Conservation (phyloP, 2,329 filamentous ascomycete genomes). For the Hypoxylon sp. region DNA sequence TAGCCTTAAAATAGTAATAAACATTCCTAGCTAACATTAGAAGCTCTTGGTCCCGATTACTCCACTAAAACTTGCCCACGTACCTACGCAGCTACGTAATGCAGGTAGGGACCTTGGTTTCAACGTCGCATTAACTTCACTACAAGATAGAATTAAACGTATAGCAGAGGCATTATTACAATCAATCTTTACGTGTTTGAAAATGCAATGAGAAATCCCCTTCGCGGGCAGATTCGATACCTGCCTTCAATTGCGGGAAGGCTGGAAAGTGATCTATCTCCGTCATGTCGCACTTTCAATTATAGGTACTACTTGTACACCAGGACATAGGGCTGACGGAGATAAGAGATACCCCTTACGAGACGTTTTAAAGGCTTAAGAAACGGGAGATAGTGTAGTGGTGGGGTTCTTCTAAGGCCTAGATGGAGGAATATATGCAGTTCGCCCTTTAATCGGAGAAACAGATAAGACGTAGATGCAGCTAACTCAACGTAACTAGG, state of each 20-base stretch:
- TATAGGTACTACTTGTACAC: neutral
- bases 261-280: neutral
- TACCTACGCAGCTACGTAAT: no score
- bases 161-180: no score
- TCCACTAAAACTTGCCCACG: no score
- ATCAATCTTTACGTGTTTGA: no score
- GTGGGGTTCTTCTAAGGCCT: constrained; percentile 1
- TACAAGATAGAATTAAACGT: no score
- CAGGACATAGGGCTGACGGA: constrained; percentile 23
- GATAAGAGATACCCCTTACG: constrained; percentile 17
- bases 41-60: no score
- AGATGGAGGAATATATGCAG: neutral
- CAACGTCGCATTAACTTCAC: no score
- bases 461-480: constrained; percentile 24
- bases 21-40: no score
- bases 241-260: neutral
- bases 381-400: constrained; percentile 25
- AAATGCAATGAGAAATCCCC: no score
- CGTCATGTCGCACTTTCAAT: neutral
- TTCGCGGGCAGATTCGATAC: no score
- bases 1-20: no score
- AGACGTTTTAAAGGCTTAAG: neutral
- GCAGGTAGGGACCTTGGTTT: no score
- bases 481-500: constrained; percentile 10
- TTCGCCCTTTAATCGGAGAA: constrained; percentile 16